These are phyloP conservation scores for Penicillium crystallinum DNA, from an alignment of 495 filamentous ascomycete species.

Conservation along the genomic window DNA sequence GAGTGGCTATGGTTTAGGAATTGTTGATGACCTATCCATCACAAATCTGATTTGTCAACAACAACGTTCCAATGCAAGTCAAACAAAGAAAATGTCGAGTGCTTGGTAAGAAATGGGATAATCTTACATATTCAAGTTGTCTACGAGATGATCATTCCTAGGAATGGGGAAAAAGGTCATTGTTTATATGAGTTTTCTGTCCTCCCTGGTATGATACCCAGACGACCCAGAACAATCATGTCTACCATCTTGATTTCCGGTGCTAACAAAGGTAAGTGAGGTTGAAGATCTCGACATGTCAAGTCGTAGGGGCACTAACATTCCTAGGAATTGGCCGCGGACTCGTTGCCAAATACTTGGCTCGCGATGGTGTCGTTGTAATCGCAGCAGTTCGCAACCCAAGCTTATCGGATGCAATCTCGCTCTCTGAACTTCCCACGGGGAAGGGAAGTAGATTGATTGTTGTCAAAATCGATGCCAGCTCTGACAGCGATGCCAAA, in stretches of 20 bases:
- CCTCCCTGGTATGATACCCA: too few relatives aligned
- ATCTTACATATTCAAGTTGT: too few relatives aligned
- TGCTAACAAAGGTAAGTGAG: slow-evolving; percentile 15
- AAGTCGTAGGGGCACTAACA: not conserved
- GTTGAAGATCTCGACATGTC: not conserved
- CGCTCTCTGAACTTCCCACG: slow-evolving; percentile 15
- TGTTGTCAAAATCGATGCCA: not conserved
- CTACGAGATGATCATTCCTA: too few relatives aligned
- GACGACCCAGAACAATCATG: too few relatives aligned
- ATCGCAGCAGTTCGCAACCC: slow-evolving; percentile 39
- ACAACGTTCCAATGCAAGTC: too few relatives aligned
- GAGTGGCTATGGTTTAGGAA: too few relatives aligned
- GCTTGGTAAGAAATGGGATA: too few relatives aligned
- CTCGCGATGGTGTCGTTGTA: slow-evolving; percentile 38
- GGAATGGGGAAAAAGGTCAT: too few relatives aligned
- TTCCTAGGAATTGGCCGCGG: slow-evolving; percentile 40
- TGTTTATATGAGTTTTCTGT: too few relatives aligned
- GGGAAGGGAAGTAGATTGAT: not conserved
- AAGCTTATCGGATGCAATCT: slow-evolving; percentile 6
- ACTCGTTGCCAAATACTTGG: slow-evolving; percentile 30
- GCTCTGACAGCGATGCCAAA: not conserved
- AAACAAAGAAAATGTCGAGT: too few relatives aligned
- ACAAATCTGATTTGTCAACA: too few relatives aligned
- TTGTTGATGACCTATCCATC: too few relatives aligned
- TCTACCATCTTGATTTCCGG: slow-evolving; percentile 21